Evolutionary conservation across 371 early-diverging fungal species (phyloP), one percentile per base, ranked within the genome.

Genomic region (Nematocida sp.): DNA sequence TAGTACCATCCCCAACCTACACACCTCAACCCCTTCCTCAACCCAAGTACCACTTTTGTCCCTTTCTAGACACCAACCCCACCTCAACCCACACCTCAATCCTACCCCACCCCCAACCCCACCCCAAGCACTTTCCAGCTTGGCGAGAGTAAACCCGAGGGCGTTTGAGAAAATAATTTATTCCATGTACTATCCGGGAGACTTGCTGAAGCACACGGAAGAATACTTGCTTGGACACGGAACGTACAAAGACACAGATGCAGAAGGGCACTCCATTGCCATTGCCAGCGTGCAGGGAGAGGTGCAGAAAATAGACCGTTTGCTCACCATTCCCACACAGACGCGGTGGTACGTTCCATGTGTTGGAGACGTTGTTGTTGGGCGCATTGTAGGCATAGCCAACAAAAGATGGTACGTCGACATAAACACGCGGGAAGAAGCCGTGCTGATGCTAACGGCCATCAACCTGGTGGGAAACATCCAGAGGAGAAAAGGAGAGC

Each of bases 321-420:
- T 98, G 15, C 86, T 98, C 32, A 89, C 92, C 0, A 92, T 96
- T 36, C 85, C 86, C 37, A 88, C 96, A 46, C 87, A 89, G 49
- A 84, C 56, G 32, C 25, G 48, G 31, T 86, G 88, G 82, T 90
- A 90, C 79, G 86, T 86, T 11, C 92, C 92, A 48, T 92, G 95
- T 78, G 90, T 96, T 74, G 97, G 99, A 53, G 96, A 98, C 85
- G 91, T 96, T 51, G 91, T 98, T 0, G 92, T 98, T 2, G 97
- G 96, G 1, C 85, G 96, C 46, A 89, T 98, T 37, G 89, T 89
- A 27, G 92, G 91, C 77, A 90, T 91, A 54, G 83, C 78, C n/a
- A 77, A 60, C 57, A 94, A 89, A 85, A 89, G 95, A 78, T 98
- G 99, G 99, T 91, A 89, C 77, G 90, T 96, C 0, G 95, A 95